Base-by-base conservation (phyloP, 2,329 filamentous ascomycete genomes). In the Ophiocordyceps camponoti-rufipedis region DNA sequence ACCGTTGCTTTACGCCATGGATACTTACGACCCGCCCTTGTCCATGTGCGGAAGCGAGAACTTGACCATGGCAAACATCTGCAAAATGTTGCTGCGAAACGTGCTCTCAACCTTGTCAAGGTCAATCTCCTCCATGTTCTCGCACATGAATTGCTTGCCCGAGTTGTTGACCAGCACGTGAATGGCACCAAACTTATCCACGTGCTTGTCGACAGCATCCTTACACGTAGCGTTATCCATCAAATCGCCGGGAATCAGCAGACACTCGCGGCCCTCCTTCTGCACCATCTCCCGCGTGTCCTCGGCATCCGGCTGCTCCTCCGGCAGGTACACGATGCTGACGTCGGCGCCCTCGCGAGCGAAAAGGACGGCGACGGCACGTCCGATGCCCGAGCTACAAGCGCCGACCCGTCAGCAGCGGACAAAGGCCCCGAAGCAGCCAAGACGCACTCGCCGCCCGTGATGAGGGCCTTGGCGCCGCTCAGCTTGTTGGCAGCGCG, bases 61-160 rank as follows among this genome's bases (percentile, higher is more conserved):
- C 53, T 78, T 78, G 5, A 70, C 70, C 48, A 78, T 61, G n/a
- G 72, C 71, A 52, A 78, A 73, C 62, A 76, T 75, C 46, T 70
- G 66, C 9, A 75, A 51, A 31, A 78, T 70, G 48, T 78, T 78
- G 48, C 64, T 68, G 41, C 66, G 66, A 62, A 78, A 80, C 0
- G 69, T 71, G 50, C 67, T 70, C 49, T 75, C 69, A 0, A 77
- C 70, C 0, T 66, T 59, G 13, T 71, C 64, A 1, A 78, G 62
- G 53, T 75, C 65, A 28, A 74, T 75, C 1, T 76, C 64, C 32
- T 62, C 59, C 18, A 76, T 66, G 31, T 75, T 64, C 6, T 66
- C 55, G 54, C 66, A 73, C 57, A 70, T 68, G 33, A 69, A 63
- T 56, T 78, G 72, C 56, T 72, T 73, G 0, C 67, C 69, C 3